These are phyloP conservation scores for Sarcomyxa edulis DNA, from an alignment of 768 basidiomycete species.

Conservation along the genomic window DNA sequence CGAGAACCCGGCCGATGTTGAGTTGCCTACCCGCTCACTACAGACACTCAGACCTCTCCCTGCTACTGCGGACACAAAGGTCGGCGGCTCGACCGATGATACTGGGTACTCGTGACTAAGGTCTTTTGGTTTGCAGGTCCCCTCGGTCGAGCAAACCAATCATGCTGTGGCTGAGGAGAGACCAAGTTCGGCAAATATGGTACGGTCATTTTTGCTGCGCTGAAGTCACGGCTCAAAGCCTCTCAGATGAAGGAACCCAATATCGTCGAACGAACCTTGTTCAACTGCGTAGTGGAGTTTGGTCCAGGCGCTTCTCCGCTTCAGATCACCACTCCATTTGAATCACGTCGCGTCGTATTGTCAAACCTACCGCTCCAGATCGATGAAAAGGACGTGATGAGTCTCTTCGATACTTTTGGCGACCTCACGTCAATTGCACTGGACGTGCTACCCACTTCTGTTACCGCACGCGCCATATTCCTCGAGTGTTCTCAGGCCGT, in stretches of 20 bases:
- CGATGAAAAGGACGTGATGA: conserved; percentile 21
- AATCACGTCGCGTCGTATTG: conserved; percentile 32
- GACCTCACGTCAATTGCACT: conserved; percentile 18
- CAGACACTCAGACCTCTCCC: not conserved
- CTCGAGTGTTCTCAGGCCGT: conserved; percentile 21
- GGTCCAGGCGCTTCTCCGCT: conserved; percentile 24
- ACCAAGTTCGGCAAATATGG: no score
- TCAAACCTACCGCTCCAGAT: conserved; percentile 32
- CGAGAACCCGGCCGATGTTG: not conserved
- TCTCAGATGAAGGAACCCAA: not conserved
- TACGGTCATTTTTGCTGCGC: no score
- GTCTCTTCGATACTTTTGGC: conserved; percentile 26
- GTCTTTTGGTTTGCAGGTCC: conserved; percentile 1
- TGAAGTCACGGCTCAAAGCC: not conserved
- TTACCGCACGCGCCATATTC: conserved; percentile 20
- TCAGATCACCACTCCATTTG: conserved; percentile 29
- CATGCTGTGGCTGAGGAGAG: no score
- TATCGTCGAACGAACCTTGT: conserved; percentile 14
- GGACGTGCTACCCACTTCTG: conserved; percentile 12
- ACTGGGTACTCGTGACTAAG: conserved; percentile 5
- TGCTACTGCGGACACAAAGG: not conserved
- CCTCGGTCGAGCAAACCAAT: no score
- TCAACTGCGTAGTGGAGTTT: conserved; percentile 25
- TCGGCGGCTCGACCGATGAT: not conserved
- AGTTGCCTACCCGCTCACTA: not conserved